Evolutionary conservation across 2,329 filamentous ascomycete genomes (phyloP), one percentile per base, ranked within the genome.

Genomic region (Drechmeria coniospora): DNA sequence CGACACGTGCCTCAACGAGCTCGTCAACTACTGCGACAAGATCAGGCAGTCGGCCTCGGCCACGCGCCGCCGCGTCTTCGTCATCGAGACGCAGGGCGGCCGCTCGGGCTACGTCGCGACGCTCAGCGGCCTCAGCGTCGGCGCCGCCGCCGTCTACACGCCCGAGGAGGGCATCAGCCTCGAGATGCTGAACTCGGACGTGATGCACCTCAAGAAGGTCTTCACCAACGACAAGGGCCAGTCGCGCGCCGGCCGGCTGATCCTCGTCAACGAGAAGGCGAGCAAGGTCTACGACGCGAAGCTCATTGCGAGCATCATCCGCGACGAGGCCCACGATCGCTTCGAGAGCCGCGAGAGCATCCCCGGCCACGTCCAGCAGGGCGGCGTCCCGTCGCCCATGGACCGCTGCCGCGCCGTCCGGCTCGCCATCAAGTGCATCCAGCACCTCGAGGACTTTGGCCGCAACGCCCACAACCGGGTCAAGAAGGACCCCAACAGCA

Each of bases 1-100:
- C 18, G 90, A 98, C 46, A 98, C 90, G 2, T 95, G 90, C 48
- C 61, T 98, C 36, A 98, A 98, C 57, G 84, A 92, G 30, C 66
- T 98, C 21, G 83, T 94, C 37, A 72, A 78, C 41, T 98, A 94
- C 57, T 94, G 87, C 50, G 90, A 98, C 61, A 87, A 86, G 45
- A 94, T 95, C 56, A 84, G 92, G 54, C 90, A 95, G 53, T 94
- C 86, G 2, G 90, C 90, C 0, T 94, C 86, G 2, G 86, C 90
- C 2, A 92, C 84, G 2, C 78, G 90, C 32, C 77, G 90, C 24
- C 76, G 90, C 35, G 87, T 95, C 30, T 98, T 98, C 55, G 86
- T 98, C 29, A 87, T 98, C 30, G 90, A 98, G 59, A 95, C 90
- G 0, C 90, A 98, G 58, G 90, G 90, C 43, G 90, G 90, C 20